Percentiles rank a stretch among this genome's conserved stretches.
These are phyloP conservation scores for Herpetospermum pedunculosum DNA, from an alignment of 306 rosid species.

Conservation along the genomic window DNA sequence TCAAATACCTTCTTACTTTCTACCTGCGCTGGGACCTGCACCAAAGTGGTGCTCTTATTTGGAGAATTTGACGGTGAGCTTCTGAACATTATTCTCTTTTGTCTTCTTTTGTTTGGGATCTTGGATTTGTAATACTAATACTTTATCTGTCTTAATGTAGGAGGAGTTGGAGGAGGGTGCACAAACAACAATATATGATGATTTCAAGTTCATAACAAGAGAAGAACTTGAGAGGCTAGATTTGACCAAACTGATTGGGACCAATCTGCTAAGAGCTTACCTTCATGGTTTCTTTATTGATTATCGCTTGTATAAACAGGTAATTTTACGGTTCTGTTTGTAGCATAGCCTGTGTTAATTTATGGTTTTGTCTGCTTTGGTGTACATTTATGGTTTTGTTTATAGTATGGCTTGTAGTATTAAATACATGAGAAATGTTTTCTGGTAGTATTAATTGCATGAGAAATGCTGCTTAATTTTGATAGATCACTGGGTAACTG, in stretches of 20 bases:
- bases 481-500: neutral
- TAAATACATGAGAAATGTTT: neutral
- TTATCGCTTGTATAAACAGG: slow-evolving; percentile 67
- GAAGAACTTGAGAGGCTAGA: slow-evolving; percentile 81
- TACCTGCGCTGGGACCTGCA: slow-evolving; percentile 94
- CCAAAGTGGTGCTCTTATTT: slow-evolving; percentile 91
- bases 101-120: slow-evolving; percentile 8
- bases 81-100: slow-evolving; percentile 10
- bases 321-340: slow-evolving; percentile 8
- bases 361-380: neutral
- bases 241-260: slow-evolving; percentile 68
- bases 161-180: slow-evolving; percentile 77
- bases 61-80: slow-evolving; percentile 73
- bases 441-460: neutral
- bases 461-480: neutral
- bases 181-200: slow-evolving; percentile 58
- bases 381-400: neutral
- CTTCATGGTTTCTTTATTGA: slow-evolving; percentile 82
- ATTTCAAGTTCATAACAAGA: slow-evolving; percentile 66
- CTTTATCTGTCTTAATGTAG: slow-evolving; percentile 28
- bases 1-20: slow-evolving; percentile 81
- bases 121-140: neutral
- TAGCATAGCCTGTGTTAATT: slow-evolving; percentile 15
- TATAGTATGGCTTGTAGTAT: neutral
- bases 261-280: slow-evolving; percentile 64